Base-by-base conservation (phyloP, 306 rosid genomes). In the Oxytropis ochrocephala region DNA sequence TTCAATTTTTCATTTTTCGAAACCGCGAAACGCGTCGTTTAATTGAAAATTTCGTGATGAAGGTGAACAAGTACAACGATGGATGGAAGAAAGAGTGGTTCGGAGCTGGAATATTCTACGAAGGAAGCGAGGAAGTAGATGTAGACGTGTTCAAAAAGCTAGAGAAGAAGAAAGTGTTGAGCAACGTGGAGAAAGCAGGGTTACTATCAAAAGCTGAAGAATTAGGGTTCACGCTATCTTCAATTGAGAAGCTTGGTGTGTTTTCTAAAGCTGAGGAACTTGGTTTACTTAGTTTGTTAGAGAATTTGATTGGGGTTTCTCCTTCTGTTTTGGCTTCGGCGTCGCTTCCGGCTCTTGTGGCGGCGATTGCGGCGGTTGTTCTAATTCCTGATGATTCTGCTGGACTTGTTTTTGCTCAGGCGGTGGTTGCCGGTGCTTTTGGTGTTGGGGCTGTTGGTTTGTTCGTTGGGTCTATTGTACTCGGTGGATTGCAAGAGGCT, bases 81-180 rank as follows among this genome's bases (percentile, higher is more conserved):
- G 73, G 65, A 14, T 93, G 98, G 98, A 57, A 90, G 85, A 93
- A 93, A 44, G 65, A 93, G 46, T 93, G 98, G 98, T 93, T 82
- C 79, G 98, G 98, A 3, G 79, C 94, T 0, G 98, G 98, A 18
- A 86, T 93, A 8, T 93, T 93, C 91, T 93, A 82, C 83, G 98
- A 90, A 58, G 95, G 97, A 4, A 75, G 87, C 74, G 98, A 93
- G 56, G 84, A 78, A 4, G 91, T 93, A 14, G 89, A 93, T 5
- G 96, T 93, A 14, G 98, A 93, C 75, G 97, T 93, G 70, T 93
- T 93, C 90, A 93, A 90, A 90, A 84, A 86, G 69, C 79, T 93
- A 3, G 97, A 93, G 86, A 86, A 87, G 85, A 76, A 73, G 48
- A 93, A 90, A 70, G 90, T 93, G 0, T 73, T 93, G 35, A 93